A percentile compares a stretch with the other conserved stretches of the same genome.
Conservation (phyloP, 129 eudicot genomes). For the Flaveria robusta region DNA sequence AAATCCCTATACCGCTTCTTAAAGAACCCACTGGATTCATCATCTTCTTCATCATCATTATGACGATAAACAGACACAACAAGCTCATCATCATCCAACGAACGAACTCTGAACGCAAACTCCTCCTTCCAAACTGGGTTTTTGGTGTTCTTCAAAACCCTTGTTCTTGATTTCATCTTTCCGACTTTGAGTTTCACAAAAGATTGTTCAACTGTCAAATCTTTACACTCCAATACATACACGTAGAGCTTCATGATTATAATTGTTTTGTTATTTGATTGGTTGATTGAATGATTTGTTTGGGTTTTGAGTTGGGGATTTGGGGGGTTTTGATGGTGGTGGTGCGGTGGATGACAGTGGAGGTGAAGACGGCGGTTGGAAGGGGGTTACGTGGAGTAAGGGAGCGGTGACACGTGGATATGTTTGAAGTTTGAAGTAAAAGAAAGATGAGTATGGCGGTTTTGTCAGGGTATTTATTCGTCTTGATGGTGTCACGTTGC, state of each 20-base stretch:
- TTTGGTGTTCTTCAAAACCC: constrained; percentile 49
- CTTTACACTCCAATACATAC: constrained; percentile 66
- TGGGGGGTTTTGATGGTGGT: background rate
- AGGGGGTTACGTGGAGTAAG: constrained; percentile 61
- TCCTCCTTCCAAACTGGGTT: constrained; percentile 94
- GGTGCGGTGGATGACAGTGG: constrained; percentile 24
- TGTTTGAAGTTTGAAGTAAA: constrained; percentile 15
- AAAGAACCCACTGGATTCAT: constrained; percentile 42
- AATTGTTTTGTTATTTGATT: constrained; percentile 10
- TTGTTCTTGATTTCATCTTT: constrained; percentile 60
- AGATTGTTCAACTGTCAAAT: constrained; percentile 47
- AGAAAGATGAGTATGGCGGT: constrained; percentile 33
- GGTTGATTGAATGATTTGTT: background rate
- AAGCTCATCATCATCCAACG: constrained; percentile 68
- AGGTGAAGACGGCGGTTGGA: constrained; percentile 32
- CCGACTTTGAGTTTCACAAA: constrained; percentile 68
- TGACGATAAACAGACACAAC: constrained; percentile 53
- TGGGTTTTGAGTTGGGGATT: constrained; percentile 3
- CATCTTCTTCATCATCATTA: constrained; percentile 12
- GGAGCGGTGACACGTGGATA: constrained; percentile 62
- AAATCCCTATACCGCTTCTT: constrained; percentile 39
- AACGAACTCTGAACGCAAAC: constrained; percentile 68
- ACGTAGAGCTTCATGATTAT: constrained; percentile 65
- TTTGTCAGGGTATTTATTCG: constrained; percentile 13
- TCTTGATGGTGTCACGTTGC: background rate